Conservation (phyloP, 179 eudicot genomes). For the Corrigiola litoralis region DNA sequence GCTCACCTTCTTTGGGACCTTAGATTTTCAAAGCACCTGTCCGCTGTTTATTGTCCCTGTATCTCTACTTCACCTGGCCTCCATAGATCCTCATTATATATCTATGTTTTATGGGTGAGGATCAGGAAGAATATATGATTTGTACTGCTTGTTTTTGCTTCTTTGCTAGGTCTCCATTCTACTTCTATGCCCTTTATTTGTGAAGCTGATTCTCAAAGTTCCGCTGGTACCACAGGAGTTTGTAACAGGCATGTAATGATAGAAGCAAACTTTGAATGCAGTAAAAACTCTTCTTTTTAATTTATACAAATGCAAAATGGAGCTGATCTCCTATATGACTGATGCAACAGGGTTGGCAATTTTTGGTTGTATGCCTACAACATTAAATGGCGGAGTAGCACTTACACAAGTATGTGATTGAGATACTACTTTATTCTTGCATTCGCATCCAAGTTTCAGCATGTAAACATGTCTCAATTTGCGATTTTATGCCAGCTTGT, state of each 20-base stretch:
- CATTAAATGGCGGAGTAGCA: constrained; percentile 42
- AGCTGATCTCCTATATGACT: constrained; percentile 16
- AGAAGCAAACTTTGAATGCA: neutral
- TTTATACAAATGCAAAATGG: constrained; percentile 6
- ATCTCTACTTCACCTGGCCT: neutral
- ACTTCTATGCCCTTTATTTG: constrained; percentile 32
- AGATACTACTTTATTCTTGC: constrained; percentile 1
- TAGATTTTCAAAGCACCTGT: neutral
- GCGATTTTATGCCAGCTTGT: constrained; percentile 31
- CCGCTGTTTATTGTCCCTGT: neutral
- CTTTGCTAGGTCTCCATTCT: constrained; percentile 34
- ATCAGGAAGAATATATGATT: neutral
- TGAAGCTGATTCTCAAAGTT: constrained; percentile 35
- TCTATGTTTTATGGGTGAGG: neutral
- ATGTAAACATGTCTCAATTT: neutral
- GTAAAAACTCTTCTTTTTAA: neutral
- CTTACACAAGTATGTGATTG: constrained; percentile 37
- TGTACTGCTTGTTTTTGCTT: constrained; percentile 3
- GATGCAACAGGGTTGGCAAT: constrained; percentile 36
- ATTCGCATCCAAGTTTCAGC: neutral
- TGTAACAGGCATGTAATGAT: constrained; percentile 31
- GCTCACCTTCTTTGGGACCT: too few species aligned
- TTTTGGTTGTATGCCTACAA: constrained; percentile 44
- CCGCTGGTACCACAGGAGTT: constrained; percentile 40
- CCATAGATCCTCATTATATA: neutral